Base-by-base conservation (phyloP, 352 stramenopile genomes). In the Phytophthora colocasiae region DNA sequence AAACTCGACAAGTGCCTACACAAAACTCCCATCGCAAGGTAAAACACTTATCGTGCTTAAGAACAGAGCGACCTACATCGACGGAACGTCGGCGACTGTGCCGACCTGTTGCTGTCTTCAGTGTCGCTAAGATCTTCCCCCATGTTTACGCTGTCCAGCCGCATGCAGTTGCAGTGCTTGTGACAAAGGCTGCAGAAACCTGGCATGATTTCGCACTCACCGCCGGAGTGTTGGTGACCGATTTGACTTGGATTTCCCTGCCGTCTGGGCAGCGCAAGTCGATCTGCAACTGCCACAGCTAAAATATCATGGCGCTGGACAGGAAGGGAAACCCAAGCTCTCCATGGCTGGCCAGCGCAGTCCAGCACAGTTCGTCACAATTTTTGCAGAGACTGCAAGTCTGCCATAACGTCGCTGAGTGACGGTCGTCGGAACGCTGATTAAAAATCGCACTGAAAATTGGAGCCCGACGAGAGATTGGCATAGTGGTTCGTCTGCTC, bases 381-480 rank as follows among this genome's bases (percentile, higher is more conserved):
- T 61, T 66, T 66, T 66, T 55, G 41, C 31, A 14, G 36, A 27
- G 27, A 32, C 40, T 38, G 24, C 17, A n/a, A 10, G 55, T 31
- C 24, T 15, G 46, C 10, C 19, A 58, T 40, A 31, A 68, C 41
- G 45, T 47, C 50, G 47, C 22, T 27, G 49, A 60, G 48, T 61
- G 62, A 60, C 22, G 40, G 47, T 61, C 44, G 46, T 65, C 40
- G 48, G 54, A 70, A 65, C 36, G 62, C 14, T 56, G 48, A 60
- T 70, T 66, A 70, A 69, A 36, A 65, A 53, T 29, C 24, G 22
- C 29, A 52, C 29, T 52, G 43, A 61, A 45, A 52, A 31, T 55
- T 60, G 54, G 46, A 54, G 51, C 45, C 6, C 52, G 29, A 34
- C 39, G 47, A 70, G 55, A 65, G 63, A 70, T 66, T 50, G 55